Evolutionary conservation across 768 basidiomycete species (phyloP), one percentile per base, ranked within the genome.

Genomic region (Lentinula edodes): DNA sequence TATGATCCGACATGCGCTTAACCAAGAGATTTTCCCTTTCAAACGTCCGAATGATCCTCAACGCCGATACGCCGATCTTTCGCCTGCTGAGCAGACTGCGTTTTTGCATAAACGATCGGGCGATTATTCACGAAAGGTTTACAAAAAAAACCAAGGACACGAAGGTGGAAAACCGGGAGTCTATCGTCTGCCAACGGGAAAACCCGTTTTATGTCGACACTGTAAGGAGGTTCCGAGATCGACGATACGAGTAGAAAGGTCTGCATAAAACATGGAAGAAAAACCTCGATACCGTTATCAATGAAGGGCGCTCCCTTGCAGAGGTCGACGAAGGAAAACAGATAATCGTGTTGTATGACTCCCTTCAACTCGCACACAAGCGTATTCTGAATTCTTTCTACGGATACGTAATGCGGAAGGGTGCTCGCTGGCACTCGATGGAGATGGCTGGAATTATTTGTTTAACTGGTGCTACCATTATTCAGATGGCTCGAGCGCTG

Each of bases 401-500:
- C 71, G 97, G 97, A 39, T 99, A 99, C 68, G 96, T 99, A 71
- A 98, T 98, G 97, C 87, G 97, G 43, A 98, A 99, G 72, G 97
- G 97, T 57, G 97, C 97, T 16, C 81, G 97, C 35, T 99, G 97
- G 97, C 95, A 98, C 73, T 98, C 96, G 34, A 98, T 99, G 97
- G 97, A 99, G 78, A 99, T 99, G 97, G 97, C 97, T 0, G 97
- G 97, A 6, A 98, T 99, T 64, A 98, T 97, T 10, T 99, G 97
- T 75, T 78, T 98, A 57, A 98, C 97, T 0, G 97, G 97, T 43
- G 95, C 97, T 18, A 92, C 86, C 6, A 98, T 99, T 76, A 98
- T 99, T 66, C 96, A 99, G 72, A 95, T 99, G 93, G 96, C 97
- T 13, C 86, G 97, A 41, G 89, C 95, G 61, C 82, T 98, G 35